Conservation (phyloP, 495 filamentous ascomycete genomes). For the Barbatosphaeria neglecta region DNA sequence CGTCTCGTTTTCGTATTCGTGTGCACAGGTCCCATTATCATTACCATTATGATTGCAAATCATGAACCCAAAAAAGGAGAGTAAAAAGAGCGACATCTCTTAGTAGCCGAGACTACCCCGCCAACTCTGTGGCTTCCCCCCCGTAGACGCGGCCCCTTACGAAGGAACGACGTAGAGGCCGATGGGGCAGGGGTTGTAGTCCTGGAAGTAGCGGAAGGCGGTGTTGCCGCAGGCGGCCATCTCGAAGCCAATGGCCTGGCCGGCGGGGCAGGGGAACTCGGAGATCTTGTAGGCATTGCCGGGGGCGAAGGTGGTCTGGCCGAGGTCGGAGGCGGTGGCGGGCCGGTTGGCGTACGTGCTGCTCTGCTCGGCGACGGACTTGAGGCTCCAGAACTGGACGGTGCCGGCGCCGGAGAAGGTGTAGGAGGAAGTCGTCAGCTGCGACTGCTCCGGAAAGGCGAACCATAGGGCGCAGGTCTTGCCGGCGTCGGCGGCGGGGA, state of each 20-base stretch:
- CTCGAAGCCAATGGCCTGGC: constrained; percentile 36
- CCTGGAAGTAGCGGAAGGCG: constrained; percentile 51
- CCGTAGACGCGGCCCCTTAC: too few species aligned
- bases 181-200: constrained; percentile 49
- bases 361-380: constrained; percentile 17
- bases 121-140: too few species aligned
- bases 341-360: constrained; percentile 44
- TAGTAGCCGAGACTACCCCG: too few species aligned
- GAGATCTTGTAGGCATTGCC: constrained; percentile 46
- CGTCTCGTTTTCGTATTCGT: too few species aligned
- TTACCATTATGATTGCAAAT: too few species aligned
- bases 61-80: too few species aligned
- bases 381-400: constrained; percentile 40
- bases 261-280: constrained; percentile 45
- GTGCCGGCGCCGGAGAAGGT: constrained; percentile 47
- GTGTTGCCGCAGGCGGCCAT: constrained; percentile 34
- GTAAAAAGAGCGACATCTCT: too few species aligned
- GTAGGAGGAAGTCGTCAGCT: constrained; percentile 45
- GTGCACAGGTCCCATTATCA: too few species aligned
- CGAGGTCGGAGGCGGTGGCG: constrained; percentile 31
- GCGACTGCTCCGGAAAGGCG: constrained; percentile 43
- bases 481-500: constrained; percentile 38
- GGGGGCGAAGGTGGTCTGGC: constrained; percentile 34
- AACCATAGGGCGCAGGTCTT: constrained; percentile 57
- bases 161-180: constrained; percentile 43